These are phyloP conservation scores for Pseudopithomyces maydicus DNA, from an alignment of 2,329 filamentous ascomycete species.

Conservation along the genomic window DNA sequence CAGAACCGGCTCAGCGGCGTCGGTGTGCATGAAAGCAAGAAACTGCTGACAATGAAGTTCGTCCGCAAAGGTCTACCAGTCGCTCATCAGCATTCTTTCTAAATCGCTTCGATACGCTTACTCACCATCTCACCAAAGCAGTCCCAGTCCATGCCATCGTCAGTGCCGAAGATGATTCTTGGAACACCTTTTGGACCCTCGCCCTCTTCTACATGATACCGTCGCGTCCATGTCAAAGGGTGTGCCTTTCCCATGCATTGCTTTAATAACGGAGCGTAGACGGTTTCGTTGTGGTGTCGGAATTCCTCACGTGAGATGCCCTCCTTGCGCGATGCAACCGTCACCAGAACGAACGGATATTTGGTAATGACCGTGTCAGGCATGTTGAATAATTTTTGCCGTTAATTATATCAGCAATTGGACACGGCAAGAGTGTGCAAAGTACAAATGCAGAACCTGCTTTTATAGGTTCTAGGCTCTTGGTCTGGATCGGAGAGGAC, in stretches of 20 bases:
- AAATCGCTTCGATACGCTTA: neutral
- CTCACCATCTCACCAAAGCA: constrained; percentile 21
- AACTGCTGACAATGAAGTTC: constrained; percentile 27
- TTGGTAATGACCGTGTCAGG: constrained; percentile 15
- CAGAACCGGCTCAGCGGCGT: constrained; percentile 12
- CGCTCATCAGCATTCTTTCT: neutral
- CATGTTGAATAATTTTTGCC: constrained; percentile 5
- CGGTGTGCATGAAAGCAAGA: constrained; percentile 23
- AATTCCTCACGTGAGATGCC: constrained; percentile 19
- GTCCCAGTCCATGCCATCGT: constrained; percentile 24
- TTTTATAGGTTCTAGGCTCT: no score
- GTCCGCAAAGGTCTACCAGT: constrained; percentile 14
- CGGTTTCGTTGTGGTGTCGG: constrained; percentile 18
- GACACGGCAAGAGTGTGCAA: neutral
- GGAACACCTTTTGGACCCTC: constrained; percentile 18
- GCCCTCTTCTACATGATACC: constrained; percentile 20
- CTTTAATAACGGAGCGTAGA: constrained; percentile 16
- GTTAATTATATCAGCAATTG: neutral
- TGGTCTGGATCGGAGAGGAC: no score
- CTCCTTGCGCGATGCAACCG: constrained; percentile 19
- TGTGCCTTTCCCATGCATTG: constrained; percentile 19
- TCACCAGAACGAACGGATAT: constrained; percentile 19
- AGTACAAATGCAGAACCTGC: neutral
- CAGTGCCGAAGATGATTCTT: constrained; percentile 13
- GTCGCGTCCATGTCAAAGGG: constrained; percentile 22